These are phyloP conservation scores for Schizothecium vesticola DNA, from an alignment of 495 filamentous ascomycete species.

Conservation along the genomic window DNA sequence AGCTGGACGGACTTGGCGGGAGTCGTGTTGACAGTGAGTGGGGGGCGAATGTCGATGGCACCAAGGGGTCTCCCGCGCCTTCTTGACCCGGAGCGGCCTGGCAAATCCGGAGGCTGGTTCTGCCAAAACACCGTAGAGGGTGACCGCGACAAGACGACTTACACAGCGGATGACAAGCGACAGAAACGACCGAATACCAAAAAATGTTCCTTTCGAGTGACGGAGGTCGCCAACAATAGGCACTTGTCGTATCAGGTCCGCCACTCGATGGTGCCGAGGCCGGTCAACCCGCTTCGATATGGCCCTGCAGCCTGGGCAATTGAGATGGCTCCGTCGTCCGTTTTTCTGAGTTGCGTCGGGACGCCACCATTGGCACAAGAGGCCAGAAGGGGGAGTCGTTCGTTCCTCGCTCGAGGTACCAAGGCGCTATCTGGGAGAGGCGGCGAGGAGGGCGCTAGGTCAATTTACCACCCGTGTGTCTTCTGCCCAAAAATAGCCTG, in stretches of 20 bases:
- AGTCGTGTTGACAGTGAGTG: background rate
- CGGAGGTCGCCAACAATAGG: background rate
- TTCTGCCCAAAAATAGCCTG: slow-evolving; percentile 3
- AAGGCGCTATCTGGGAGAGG: background rate
- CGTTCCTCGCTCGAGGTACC: background rate
- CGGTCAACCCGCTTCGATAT: background rate
- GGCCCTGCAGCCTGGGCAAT: background rate
- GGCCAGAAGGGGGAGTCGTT: background rate
- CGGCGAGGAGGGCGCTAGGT: background rate
- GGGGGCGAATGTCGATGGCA: background rate
- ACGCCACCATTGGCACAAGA: background rate
- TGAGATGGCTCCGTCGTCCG: background rate
- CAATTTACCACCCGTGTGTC: slow-evolving; percentile 1
- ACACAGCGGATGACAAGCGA: background rate
- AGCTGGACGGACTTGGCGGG: background rate
- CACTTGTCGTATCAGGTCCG: background rate
- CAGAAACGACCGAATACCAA: background rate
- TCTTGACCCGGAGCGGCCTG: background rate
- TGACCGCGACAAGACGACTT: background rate
- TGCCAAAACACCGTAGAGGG: background rate
- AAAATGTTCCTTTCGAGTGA: background rate
- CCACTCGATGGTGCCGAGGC: background rate
- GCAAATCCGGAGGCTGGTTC: background rate
- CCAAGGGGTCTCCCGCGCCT: background rate
- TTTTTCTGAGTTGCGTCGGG: background rate